phyloP scores from a whole-genome alignment of 1,139 yeast species.

The Pichia sp. region DNA sequence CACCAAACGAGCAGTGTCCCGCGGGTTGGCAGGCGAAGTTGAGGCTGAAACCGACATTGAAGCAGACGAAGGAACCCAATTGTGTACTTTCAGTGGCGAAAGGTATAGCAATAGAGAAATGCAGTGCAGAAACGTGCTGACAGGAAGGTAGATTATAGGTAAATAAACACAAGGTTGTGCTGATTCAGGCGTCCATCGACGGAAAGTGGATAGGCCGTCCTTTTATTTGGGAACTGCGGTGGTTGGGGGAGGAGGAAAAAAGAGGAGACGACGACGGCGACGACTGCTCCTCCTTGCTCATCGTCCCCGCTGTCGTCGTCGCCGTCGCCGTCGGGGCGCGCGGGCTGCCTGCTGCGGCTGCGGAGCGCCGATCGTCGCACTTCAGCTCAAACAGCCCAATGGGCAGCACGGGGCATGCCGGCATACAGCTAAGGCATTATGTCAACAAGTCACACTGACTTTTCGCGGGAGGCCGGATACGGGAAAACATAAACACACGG shows the following conservation, averaged over 20 bases:
- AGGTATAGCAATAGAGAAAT: too few species aligned
- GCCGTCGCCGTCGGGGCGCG: too few species aligned
- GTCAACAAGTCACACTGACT: too few species aligned
- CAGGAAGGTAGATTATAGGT: background rate
- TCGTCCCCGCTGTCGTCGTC: too few species aligned
- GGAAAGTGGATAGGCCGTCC: background rate
- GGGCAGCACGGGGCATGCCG: background rate
- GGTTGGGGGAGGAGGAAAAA: background rate
- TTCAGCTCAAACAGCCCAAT: too few species aligned
- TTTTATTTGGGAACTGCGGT: background rate
- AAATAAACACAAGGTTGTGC: background rate
- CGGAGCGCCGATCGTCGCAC: background rate
- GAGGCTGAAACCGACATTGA: background rate
- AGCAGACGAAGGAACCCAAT: background rate
- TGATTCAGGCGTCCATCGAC: conserved; percentile 1
- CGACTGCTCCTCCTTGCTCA: too few species aligned
- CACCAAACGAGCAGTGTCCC: background rate
- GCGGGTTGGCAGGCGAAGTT: conserved; percentile 1
- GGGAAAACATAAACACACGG: background rate
- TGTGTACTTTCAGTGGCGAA: background rate
- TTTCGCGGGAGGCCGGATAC: background rate
- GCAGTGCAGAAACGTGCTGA: background rate
- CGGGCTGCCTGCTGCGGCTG: too few species aligned
- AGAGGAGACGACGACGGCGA: background rate
- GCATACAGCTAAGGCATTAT: background rate